phyloP scores from a whole-genome alignment of 2,329 filamentous ascomycete genomes.

The Zalaria obscura region DNA sequence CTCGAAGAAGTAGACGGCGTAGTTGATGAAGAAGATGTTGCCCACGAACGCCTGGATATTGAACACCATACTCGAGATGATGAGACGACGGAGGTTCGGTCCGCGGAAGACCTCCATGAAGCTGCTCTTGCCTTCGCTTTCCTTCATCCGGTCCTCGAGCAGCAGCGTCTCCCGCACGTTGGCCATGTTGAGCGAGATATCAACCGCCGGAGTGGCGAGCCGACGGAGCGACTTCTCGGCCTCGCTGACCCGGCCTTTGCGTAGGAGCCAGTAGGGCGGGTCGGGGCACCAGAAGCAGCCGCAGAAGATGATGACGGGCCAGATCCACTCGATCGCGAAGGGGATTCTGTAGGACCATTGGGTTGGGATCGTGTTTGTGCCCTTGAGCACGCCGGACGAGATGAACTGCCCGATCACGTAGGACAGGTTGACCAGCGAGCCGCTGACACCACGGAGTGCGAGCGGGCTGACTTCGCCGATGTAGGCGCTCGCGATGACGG shows the following conservation, averaged over 20 bases:
- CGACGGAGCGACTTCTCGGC: constrained; percentile 20
- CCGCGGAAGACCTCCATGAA: constrained; percentile 27
- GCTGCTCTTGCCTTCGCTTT: too few species aligned
- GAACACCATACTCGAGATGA: constrained; percentile 29
- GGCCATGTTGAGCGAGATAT: neutral
- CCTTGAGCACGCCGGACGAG: constrained; percentile 26
- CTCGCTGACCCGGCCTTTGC: constrained; percentile 18
- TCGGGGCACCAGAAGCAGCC: constrained; percentile 16
- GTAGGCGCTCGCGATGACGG: constrained; percentile 44
- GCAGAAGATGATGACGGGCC: constrained; percentile 23
- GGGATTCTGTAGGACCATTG: constrained; percentile 30
- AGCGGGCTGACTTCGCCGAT: constrained; percentile 51
- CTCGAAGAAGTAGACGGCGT: constrained; percentile 35
- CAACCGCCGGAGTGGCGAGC: constrained; percentile 12
- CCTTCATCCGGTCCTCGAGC: neutral
- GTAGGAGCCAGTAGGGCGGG: constrained; percentile 21
- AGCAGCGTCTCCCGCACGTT: neutral
- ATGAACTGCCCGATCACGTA: constrained; percentile 51
- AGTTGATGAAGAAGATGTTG: constrained; percentile 26
- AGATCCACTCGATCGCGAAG: constrained; percentile 31
- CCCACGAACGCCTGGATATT: constrained; percentile 28
- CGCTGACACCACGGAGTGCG: constrained; percentile 42
- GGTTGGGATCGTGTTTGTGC: constrained; percentile 15
- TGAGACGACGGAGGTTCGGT: constrained; percentile 26
- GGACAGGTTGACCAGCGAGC: constrained; percentile 46